Conservation (phyloP, 495 filamentous ascomycete genomes). For the Penicillium taxi region DNA sequence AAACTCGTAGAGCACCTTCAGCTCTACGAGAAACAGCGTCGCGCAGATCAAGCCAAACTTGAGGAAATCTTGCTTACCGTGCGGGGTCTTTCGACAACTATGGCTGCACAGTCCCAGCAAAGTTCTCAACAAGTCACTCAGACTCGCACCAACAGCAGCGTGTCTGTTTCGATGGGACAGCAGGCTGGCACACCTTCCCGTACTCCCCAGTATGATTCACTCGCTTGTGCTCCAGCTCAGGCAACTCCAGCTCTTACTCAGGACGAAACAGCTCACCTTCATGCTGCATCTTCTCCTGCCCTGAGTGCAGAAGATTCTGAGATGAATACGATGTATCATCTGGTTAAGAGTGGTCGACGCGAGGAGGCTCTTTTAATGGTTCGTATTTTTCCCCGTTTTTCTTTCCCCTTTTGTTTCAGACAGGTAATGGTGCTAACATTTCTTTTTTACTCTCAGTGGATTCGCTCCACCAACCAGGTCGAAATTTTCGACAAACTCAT, state of each 20-base stretch:
- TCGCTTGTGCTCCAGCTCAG: constrained; percentile 19
- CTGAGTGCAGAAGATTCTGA: constrained; percentile 52
- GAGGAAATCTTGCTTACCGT: constrained; percentile 72
- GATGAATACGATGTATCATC: constrained; percentile 51
- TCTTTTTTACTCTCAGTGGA: constrained; percentile 68
- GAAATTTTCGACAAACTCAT: constrained; percentile 79
- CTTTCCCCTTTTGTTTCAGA: too few relatives aligned
- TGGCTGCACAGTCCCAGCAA: constrained; percentile 68
- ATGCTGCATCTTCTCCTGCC: constrained; percentile 18
- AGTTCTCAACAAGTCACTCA: too few relatives aligned
- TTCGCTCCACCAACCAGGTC: constrained; percentile 67
- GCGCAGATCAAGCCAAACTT: constrained; percentile 67
- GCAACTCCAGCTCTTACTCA: constrained; percentile 2
- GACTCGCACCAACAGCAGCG: too few relatives aligned
- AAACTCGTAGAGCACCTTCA: constrained; percentile 60
- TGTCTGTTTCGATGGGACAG: not conserved
- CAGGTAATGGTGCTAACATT: too few relatives aligned
- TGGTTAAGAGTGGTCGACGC: constrained; percentile 57
- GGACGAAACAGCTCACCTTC: too few relatives aligned
- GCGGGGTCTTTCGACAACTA: constrained; percentile 59
- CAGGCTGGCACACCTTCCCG: not conserved
- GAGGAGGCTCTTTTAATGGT: constrained; percentile 66
- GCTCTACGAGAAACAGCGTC: constrained; percentile 59
- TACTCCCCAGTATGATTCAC: not conserved
- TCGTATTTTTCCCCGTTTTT: constrained; percentile 3